Evolutionary conservation across 1,139 yeast genomes (phyloP), one percentile per base, ranked within the genome.

Genomic region (Pichia sp.): DNA sequence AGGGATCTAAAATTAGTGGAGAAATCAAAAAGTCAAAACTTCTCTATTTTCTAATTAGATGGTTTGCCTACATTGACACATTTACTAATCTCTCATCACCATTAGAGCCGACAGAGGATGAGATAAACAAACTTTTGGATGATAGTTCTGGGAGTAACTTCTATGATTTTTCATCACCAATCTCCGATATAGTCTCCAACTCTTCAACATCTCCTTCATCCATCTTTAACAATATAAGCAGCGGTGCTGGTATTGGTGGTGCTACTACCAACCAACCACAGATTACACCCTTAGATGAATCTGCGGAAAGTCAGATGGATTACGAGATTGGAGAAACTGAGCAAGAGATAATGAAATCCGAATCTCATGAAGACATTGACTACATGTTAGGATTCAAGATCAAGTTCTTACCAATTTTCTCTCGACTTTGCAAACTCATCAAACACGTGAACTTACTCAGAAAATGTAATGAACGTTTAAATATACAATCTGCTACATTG

Each of bases 61-160:
- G 88, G 82, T 78, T 77, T 51, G 81, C 79, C 0, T 83, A 79
- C 48, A 63, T 79, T 32, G 88, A 81, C 49, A 74, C 79, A 2
- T 67, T 82, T 26, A 85, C 87, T 0, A 71, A 79, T 1, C 58
- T 81, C 23, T 60, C 67, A 3, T 58, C 64, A 0, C 57, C 64
- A 3, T 49, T 60, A 44, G 52, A 51, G 24, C 60, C 63, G 10
- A 45, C 58, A 25, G 27, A 40, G 17, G 46, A 50, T 3, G 58
- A 54, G 15, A 14, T 52, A 8, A 11, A 28, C 2, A 32, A 40
- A 15, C 32, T n/a, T 31, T 34, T 33, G 22, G 24, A 20, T n/a
- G 32, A 49, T 49, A 7, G 15, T 20, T 29, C 29, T 19, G n/a
- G n/a, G n/a, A n/a, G n/a, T n/a, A 21, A 29, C 13, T 18, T 22